Percentiles rank a stretch among this genome's conserved stretches.
Evolutionary conservation across 148 eudicot species (phyloP).

Genomic region (Diospyros kaki): DNA sequence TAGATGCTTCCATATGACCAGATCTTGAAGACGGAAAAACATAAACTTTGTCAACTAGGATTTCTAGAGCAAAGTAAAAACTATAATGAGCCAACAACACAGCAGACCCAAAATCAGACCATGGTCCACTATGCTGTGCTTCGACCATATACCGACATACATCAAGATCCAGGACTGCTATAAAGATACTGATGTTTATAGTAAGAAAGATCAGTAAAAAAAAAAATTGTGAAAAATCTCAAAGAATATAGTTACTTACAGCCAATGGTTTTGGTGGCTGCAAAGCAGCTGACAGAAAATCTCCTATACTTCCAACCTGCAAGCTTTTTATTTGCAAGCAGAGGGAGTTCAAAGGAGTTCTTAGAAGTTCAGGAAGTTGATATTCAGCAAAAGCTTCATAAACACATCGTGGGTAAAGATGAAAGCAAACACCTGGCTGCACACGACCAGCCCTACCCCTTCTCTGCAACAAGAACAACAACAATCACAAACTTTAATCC

Average conservation of each 20-base stretch:
- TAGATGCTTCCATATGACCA: too few relatives aligned
- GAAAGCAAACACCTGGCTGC: slow-evolving; percentile 94
- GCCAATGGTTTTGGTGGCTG: slow-evolving; percentile 88
- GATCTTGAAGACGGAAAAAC: too few relatives aligned
- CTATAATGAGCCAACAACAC: too few relatives aligned
- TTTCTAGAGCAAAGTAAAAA: too few relatives aligned
- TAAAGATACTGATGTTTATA: background rate
- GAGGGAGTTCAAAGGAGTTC: slow-evolving; percentile 92
- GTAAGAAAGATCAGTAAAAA: background rate
- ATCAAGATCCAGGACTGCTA: background rate
- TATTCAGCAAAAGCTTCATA: slow-evolving; percentile 89
- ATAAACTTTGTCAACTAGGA: too few relatives aligned
- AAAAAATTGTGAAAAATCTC: background rate
- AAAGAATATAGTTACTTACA: slow-evolving; percentile 31
- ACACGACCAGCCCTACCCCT: slow-evolving; percentile 99
- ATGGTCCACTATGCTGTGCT: background rate
- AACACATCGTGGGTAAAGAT: slow-evolving; percentile 84
- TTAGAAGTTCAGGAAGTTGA: slow-evolving; percentile 89
- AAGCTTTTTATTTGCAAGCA: slow-evolving; percentile 95
- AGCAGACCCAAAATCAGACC: too few relatives aligned
- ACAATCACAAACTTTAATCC: too few relatives aligned
- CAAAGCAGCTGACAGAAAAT: slow-evolving; percentile 79
- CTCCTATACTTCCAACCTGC: slow-evolving; percentile 84
- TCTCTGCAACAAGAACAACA: slow-evolving; percentile 46
- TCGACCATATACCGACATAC: background rate